These are phyloP conservation scores for Russula lepida DNA, from an alignment of 768 basidiomycete species.

Conservation along the genomic window DNA sequence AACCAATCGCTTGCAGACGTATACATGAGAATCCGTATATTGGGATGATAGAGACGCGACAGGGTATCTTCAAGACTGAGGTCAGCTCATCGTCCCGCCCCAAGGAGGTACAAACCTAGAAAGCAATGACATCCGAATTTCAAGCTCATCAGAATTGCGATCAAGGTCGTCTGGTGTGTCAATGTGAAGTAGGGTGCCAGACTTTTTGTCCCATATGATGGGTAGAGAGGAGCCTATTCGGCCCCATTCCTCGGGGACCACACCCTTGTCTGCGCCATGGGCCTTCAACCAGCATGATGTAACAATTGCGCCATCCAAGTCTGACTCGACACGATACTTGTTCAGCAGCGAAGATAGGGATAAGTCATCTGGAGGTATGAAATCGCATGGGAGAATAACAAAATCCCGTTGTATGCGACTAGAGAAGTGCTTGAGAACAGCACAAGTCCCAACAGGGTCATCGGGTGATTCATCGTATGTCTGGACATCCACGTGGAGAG, in stretches of 20 bases:
- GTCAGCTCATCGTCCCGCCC: neutral
- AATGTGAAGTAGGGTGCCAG: conserved; percentile 61
- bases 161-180: conserved; percentile 65
- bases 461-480: conserved; percentile 70
- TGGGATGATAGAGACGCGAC: conserved; percentile 56
- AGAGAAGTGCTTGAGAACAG: conserved; percentile 70
- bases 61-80: conserved; percentile 47
- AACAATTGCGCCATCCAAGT: conserved; percentile 53
- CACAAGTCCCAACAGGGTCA: conserved; percentile 58
- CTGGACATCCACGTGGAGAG: conserved; percentile 68
- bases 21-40: conserved; percentile 83
- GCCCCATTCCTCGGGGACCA: conserved; percentile 62
- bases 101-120: conserved; percentile 42
- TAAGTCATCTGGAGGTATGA: conserved; percentile 70
- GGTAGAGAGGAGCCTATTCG: conserved; percentile 36
- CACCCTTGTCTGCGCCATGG: conserved; percentile 43
- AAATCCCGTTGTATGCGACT: conserved; percentile 76
- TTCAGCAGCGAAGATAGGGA: conserved; percentile 64
- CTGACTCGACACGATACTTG: conserved; percentile 68
- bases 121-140: conserved; percentile 68
- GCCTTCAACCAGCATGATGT: conserved; percentile 59
- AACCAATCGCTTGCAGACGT: conserved; percentile 71
- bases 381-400: conserved; percentile 85
- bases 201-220: conserved; percentile 60
- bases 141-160: conserved; percentile 59